Percentiles rank a stretch among this genome's conserved stretches.
Evolutionary conservation across 768 basidiomycete genomes (phyloP).

Genomic region (Termitomyces sp.): DNA sequence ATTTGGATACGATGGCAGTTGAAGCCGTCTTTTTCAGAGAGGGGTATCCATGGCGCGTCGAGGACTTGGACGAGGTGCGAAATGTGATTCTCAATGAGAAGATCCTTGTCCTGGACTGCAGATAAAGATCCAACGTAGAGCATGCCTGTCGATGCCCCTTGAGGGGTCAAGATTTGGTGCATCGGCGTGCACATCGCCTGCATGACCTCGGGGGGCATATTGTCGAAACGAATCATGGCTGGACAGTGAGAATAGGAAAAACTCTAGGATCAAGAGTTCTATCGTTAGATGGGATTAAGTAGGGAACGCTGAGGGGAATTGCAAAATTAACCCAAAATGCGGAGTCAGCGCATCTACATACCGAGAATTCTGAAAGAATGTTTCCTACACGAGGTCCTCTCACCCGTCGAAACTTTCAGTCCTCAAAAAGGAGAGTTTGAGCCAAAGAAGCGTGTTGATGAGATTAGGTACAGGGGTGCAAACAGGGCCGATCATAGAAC

Average conservation of each 20-base stretch:
- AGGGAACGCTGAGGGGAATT: constrained; percentile 15
- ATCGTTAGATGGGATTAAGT: constrained; percentile 17
- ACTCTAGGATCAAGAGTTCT: constrained; percentile 4
- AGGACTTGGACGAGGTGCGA: constrained; percentile 60
- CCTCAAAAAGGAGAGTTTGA: constrained; percentile 9
- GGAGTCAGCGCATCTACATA: constrained; percentile 15
- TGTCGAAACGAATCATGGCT: constrained; percentile 77
- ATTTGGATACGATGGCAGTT: constrained; percentile 66
- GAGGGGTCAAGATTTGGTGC: constrained; percentile 62
- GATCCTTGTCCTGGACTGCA: constrained; percentile 53
- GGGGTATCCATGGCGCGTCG: constrained; percentile 60
- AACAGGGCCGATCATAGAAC: constrained; percentile 5
- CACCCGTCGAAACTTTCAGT: constrained; percentile 2
- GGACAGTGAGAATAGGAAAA: not conserved
- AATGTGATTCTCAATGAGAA: constrained; percentile 46
- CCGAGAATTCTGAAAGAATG: constrained; percentile 13
- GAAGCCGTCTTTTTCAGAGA: constrained; percentile 39
- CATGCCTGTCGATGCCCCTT: constrained; percentile 35
- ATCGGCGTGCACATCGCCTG: constrained; percentile 85
- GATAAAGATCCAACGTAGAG: constrained; percentile 68
- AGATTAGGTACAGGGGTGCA: constrained; percentile 14
- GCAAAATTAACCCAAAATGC: constrained; percentile 10
- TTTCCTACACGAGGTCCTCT: constrained; percentile 10
- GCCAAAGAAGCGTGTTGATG: constrained; percentile 6
- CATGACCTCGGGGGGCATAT: constrained; percentile 69